A percentile compares a stretch with the other conserved stretches of the same genome.
Conservation (phyloP, 352 stramenopile genomes). For the Phytophthora tubulina region DNA sequence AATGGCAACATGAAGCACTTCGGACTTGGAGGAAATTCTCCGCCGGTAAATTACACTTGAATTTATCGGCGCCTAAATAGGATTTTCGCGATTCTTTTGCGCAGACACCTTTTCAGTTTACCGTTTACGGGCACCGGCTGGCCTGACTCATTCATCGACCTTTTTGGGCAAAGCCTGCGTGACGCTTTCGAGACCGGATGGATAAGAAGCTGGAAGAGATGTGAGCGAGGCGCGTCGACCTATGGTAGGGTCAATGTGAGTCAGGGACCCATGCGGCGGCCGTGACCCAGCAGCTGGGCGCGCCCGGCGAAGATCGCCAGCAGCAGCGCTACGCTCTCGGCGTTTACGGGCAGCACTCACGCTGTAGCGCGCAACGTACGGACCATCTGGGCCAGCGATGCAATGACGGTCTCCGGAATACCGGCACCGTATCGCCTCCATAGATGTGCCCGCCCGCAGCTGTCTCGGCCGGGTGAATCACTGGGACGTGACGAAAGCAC, state of each 20-base stretch:
- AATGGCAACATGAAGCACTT: not conserved
- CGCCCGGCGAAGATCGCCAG: not conserved
- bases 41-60: not conserved
- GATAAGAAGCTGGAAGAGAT: constrained; percentile 8
- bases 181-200: constrained; percentile 19
- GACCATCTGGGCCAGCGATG: constrained; percentile 6
- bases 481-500: constrained; percentile 3
- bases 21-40: not conserved
- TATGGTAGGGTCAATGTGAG: constrained; percentile 10
- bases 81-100: constrained; percentile 29
- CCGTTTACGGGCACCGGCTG: constrained; percentile 27
- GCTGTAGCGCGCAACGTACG: constrained; percentile 10
- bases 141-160: constrained; percentile 23
- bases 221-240: constrained; percentile 14
- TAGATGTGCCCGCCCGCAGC: constrained; percentile 8
- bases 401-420: constrained; percentile 30
- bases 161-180: constrained; percentile 23
- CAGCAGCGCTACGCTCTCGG: too few species aligned
- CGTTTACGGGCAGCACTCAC: constrained; percentile 7
- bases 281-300: constrained; percentile 28
- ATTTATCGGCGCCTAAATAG: constrained; percentile 37
- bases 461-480: constrained; percentile 8
- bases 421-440: constrained; percentile 28
- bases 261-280: not conserved
- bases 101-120: constrained; percentile 5